Base-by-base conservation (phyloP, 2,329 filamentous ascomycete species). In the Fusarium secorum region DNA sequence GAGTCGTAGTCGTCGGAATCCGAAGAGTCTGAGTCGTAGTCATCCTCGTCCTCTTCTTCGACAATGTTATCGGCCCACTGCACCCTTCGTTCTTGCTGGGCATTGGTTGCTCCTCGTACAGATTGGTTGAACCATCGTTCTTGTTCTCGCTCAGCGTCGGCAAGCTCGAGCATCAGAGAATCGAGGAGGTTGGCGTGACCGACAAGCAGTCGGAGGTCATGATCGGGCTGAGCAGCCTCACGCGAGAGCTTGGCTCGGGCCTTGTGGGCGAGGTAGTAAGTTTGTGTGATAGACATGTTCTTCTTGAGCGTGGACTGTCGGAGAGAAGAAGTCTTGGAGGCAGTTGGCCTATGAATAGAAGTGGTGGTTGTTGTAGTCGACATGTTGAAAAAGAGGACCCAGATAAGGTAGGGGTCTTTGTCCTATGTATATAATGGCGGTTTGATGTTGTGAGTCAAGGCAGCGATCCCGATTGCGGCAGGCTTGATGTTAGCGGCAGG, bases 161-260 rank as follows among this genome's bases (percentile, higher is more conserved):
- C 93, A 65, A 99, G 93, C 79, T 88, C 86, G 75, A 96, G 89
- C 96, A 98, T 98, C 79, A 99, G 86, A 42, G 91, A 91, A 85
- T 99, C 96, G 81, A 99, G 93, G 51, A 98, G 91, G 88, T 98
- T 99, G 85, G 96, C 96, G 84, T 99, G 96, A 78, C 95, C 96
- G 77, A 99, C 96, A 67, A 99, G 92, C 48, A 97, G 90, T 79
- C 95, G 91, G 71, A 99, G 93, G 86, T 98, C 91, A 88, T 98
- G 96, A 81, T 98, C 95, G 77, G 93, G 87, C 78, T 92, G 91
- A 82, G 91, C 90, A 85, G 96, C 96, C 85, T 98, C 95, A 72
- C 88, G 89, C 74, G 94, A 94, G 79, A 99, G 94, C 94, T 99
- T 99, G 77, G 91, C 92, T 82, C 96, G 91, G 80, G 96, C 96